Base-by-base conservation (phyloP, 106 monocot species). In the Chionographis japonica region DNA sequence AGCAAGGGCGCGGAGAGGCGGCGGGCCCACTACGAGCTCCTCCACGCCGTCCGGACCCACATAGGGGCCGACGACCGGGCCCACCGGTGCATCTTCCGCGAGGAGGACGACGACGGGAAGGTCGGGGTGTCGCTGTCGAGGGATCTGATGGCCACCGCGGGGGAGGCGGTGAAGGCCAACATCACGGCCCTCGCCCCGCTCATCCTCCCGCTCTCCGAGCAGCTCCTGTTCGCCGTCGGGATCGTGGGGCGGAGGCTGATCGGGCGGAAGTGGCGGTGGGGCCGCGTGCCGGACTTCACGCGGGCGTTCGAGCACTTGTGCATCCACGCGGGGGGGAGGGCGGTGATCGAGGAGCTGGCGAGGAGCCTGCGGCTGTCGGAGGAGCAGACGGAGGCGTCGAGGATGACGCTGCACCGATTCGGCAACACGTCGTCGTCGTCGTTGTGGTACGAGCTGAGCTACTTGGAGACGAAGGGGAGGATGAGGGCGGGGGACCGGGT, bases 241-340 rank as follows among this genome's bases (percentile, higher is more conserved):
- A 37, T 54, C 15, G 13, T 54, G 8, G 52, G 53, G 37, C 12
- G 54, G 14, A 67, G 27, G 35, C 19, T 54, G 6, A 54, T 54
- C 27, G 52, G 38, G 20, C 67, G 18, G 19, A 66, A 66, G 12
- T 66, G 65, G 65, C 54, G 37, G 40, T 27, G 27, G 27, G 27
- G 42, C 0, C 62, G 61, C 68, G 42, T 80, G 17, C 80, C 80
- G 4, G 54, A 80, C 81, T 81, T 81, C 72, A 71, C 61, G 67
- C 41, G 27, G 56, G 81, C 76, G 8, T 60, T 72, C 67, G 72
- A 81, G 60, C 81, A 81, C 76, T 76, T 76, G 60, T 81, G 81
- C 76, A 58, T 81, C 40, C 80, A 75, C 70, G 58, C 70, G 17
- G 75, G 75, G 12, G 80, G 80, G 46, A 20, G 53, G 18, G 75